phyloP scores from a whole-genome alignment of 108 stramenopile species.

The Pelagomonas calceolata region DNA sequence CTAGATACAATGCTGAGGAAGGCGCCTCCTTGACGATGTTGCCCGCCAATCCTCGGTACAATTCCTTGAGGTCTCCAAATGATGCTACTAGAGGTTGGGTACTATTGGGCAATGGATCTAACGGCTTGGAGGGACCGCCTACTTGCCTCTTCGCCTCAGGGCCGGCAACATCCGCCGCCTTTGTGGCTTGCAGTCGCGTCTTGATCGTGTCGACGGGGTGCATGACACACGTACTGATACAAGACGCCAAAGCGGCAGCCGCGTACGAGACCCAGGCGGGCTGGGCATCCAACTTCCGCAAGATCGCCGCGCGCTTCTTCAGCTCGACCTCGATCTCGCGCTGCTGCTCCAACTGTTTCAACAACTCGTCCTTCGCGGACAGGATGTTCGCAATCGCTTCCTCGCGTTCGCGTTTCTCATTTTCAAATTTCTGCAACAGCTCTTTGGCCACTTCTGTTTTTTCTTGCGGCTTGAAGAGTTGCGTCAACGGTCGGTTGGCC shows the following conservation, averaged over 20 bases:
- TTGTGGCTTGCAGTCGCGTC: constrained; percentile 12
- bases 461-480: background rate
- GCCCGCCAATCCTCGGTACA: constrained; percentile 16
- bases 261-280: constrained; percentile 35
- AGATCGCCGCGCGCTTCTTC: background rate
- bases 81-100: background rate
- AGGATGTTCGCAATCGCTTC: background rate
- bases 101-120: too few species aligned
- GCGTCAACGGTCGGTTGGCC: background rate
- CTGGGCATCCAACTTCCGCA: constrained; percentile 13
- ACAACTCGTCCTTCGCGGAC: background rate
- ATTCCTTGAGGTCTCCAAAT: background rate
- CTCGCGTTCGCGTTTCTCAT: background rate
- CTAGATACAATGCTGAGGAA: constrained; percentile 33
- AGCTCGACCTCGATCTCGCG: constrained; percentile 3
- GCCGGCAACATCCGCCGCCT: background rate
- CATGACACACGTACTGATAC: constrained; percentile 24
- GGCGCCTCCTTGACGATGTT: constrained; percentile 38
- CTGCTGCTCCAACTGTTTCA: background rate
- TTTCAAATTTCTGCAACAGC: background rate
- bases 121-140: background rate
- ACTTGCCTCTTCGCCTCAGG: background rate
- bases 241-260: constrained; percentile 25
- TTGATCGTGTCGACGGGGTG: constrained; percentile 44
- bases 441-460: background rate